Evolutionary conservation across 2,329 filamentous ascomycete species (phyloP).

Genomic region (Aspergillus felis): DNA sequence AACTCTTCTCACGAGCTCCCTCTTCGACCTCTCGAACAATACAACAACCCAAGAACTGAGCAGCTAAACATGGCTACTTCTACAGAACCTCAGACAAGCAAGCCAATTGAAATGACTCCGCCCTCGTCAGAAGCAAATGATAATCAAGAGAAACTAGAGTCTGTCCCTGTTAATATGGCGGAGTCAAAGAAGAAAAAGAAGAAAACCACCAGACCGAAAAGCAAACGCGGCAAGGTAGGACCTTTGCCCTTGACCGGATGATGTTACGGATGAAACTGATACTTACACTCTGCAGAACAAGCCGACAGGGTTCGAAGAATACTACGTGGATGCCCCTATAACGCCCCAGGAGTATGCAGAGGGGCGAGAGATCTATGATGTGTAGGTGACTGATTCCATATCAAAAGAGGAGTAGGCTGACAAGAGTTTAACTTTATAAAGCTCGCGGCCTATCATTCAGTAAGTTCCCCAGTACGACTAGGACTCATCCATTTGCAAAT

Average conservation of each 20-base stretch:
- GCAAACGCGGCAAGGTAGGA: conserved; percentile 32
- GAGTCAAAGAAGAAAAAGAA: conserved; percentile 32
- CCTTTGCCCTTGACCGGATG: not conserved
- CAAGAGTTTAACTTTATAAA: conserved; percentile 13
- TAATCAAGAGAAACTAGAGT: not conserved
- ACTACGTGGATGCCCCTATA: conserved; percentile 73
- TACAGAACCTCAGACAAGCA: not conserved
- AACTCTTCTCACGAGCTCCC: not conserved
- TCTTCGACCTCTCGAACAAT: not conserved
- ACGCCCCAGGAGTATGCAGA: conserved; percentile 64
- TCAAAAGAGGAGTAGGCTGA: not conserved
- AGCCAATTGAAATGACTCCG: not conserved
- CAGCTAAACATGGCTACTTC: not conserved
- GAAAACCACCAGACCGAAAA: conserved; percentile 35
- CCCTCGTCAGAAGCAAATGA: not conserved
- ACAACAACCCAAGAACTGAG: not conserved
- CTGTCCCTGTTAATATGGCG: conserved; percentile 6
- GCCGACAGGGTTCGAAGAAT: conserved; percentile 72
- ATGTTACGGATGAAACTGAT: not conserved
- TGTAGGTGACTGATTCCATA: conserved; percentile 42
- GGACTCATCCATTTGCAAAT: too few relatives aligned
- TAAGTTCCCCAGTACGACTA: conserved; percentile 33
- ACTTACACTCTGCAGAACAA: conserved; percentile 30
- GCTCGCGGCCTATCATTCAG: conserved; percentile 53
- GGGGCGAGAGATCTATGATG: conserved; percentile 66